Percentiles rank a stretch among this genome's conserved stretches.
Evolutionary conservation across 2,329 filamentous ascomycete species (phyloP).

Genomic region (Xylariales sp.): DNA sequence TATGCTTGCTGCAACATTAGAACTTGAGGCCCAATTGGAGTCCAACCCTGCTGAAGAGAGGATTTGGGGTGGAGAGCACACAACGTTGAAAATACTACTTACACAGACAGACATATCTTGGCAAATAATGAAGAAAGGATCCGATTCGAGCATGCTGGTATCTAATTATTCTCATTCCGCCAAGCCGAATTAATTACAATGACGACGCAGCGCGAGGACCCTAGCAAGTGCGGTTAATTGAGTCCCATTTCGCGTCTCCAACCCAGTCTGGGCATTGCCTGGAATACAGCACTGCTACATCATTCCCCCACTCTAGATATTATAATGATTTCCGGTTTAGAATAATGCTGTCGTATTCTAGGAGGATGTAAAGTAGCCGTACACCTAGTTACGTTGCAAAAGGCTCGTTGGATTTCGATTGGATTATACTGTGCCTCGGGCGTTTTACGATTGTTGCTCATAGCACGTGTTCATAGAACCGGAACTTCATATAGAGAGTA

Average conservation of each 20-base stretch:
- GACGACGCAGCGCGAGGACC: background rate
- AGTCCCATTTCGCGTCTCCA: constrained; percentile 1
- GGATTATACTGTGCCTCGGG: too few species aligned
- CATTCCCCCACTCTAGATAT: background rate
- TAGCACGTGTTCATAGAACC: too few species aligned
- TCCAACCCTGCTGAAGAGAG: background rate
- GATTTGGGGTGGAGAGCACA: background rate
- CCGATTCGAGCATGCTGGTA: background rate
- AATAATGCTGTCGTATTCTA: background rate
- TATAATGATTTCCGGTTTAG: background rate
- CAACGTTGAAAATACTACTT: background rate
- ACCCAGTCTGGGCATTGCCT: background rate
- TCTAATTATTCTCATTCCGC: background rate
- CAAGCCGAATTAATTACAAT: constrained; percentile 16
- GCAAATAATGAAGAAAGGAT: background rate
- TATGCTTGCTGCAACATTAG: constrained; percentile 3
- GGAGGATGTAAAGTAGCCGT: background rate
- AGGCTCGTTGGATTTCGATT: too few species aligned
- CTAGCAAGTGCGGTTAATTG: background rate
- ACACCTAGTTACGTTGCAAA: background rate
- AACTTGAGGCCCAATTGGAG: background rate
- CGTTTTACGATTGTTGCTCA: too few species aligned
- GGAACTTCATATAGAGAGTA: too few species aligned
- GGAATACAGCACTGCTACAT: background rate
- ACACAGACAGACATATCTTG: background rate